Evolutionary conservation across 2,329 filamentous ascomycete species (phyloP).

Genomic region (Dothistroma septosporum): DNA sequence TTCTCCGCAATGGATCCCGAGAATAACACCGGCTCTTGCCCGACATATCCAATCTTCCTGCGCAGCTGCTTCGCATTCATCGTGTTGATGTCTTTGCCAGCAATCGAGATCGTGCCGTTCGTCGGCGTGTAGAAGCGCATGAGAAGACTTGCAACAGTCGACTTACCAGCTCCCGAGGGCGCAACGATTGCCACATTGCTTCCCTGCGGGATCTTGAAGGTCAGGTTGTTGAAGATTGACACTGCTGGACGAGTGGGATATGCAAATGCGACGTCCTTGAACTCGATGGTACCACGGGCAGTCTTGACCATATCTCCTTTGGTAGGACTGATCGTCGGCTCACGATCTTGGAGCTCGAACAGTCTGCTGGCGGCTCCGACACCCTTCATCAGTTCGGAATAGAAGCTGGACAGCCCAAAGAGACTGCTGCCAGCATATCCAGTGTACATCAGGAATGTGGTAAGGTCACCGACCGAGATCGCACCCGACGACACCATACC

Average conservation of each 20-base stretch:
- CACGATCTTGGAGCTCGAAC: conserved; percentile 90
- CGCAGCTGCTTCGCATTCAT: conserved; percentile 94
- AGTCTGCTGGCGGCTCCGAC: conserved; percentile 93
- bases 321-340: conserved; percentile 82
- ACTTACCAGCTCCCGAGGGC: conserved; percentile 93
- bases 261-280: conserved; percentile 78
- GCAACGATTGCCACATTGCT: conserved; percentile 96
- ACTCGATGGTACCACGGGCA: conserved; percentile 83
- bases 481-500: conserved; percentile 81
- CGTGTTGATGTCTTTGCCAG: conserved; percentile 72
- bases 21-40: conserved; percentile 91
- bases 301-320: conserved; percentile 73
- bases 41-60: conserved; percentile 88
- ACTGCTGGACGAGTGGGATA: conserved; percentile 94
- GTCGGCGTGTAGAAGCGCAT: conserved; percentile 87
- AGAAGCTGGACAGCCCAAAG: conserved; percentile 92
- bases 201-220: conserved; percentile 87
- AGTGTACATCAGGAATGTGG: conserved; percentile 98
- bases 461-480: conserved; percentile 87
- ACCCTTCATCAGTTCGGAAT: conserved; percentile 98
- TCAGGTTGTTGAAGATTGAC: conserved; percentile 80
- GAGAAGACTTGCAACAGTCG: conserved; percentile 86
- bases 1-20: conserved; percentile 82
- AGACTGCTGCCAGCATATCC: conserved; percentile 81
- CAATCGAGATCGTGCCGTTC: conserved; percentile 71